Evolutionary conservation across 2,329 filamentous ascomycete species (phyloP).

Genomic region (Diaporthe citriasiana): DNA sequence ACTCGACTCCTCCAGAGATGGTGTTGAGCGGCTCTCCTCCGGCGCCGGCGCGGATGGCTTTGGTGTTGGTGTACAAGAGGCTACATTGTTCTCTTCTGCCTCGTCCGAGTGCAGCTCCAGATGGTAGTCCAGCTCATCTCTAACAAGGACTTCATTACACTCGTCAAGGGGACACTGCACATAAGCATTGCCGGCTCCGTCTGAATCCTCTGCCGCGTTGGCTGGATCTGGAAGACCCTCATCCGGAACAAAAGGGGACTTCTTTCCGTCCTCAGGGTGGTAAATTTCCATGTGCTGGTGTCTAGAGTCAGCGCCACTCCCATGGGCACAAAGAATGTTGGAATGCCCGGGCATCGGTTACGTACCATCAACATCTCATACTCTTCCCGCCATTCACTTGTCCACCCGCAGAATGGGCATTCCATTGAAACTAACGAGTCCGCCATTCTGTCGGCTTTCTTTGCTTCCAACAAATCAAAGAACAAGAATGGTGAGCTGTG

Average conservation of each 20-base stretch:
- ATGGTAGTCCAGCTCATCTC: conserved; percentile 69
- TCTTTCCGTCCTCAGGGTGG: conserved; percentile 47
- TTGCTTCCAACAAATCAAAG: not conserved
- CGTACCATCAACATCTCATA: conserved; percentile 55
- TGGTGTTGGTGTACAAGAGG: conserved; percentile 27
- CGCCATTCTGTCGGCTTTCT: conserved; percentile 14
- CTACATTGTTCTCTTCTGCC: conserved; percentile 55
- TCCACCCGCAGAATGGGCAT: conserved; percentile 57
- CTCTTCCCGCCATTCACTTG: conserved; percentile 47
- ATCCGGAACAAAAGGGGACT: conserved; percentile 44
- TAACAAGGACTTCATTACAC: conserved; percentile 71
- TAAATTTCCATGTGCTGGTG: conserved; percentile 50
- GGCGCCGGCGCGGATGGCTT: not conserved
- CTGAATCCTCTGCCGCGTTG: conserved; percentile 35
- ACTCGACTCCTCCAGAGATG: not conserved
- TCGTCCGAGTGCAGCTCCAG: conserved; percentile 71
- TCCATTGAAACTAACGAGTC: conserved; percentile 36
- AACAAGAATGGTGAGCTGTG: not conserved
- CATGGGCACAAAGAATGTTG: not conserved
- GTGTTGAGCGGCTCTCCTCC: not conserved
- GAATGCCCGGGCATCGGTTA: conserved; percentile 29
- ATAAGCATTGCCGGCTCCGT: conserved; percentile 56
- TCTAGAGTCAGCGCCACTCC: conserved; percentile 39
- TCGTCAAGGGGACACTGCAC: conserved; percentile 67
- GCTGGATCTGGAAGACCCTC: conserved; percentile 43